Evolutionary conservation across 495 filamentous ascomycete genomes (phyloP).

Genomic region (Penicillium crystallinum): DNA sequence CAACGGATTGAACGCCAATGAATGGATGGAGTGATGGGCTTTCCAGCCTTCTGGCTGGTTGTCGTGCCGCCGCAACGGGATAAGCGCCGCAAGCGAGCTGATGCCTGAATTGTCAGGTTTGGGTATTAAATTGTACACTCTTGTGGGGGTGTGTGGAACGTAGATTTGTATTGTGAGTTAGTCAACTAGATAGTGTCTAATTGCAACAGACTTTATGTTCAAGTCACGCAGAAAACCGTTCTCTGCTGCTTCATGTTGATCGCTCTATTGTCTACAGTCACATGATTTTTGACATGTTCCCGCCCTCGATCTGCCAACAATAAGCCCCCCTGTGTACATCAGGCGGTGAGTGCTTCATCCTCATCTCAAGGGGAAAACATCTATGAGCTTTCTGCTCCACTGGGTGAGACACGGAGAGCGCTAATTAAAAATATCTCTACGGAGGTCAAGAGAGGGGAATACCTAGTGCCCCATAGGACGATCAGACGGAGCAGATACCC

Average conservation of each 20-base stretch:
- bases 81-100: conserved; percentile 43
- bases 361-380: not conserved
- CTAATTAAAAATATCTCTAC: conserved; percentile 24
- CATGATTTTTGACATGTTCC: not conserved
- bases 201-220: too few relatives aligned
- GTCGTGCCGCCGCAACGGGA: conserved; percentile 43
- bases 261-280: not conserved
- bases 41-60: conserved; percentile 44
- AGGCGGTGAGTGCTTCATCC: conserved; percentile 7
- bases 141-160: not conserved
- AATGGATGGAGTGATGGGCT: conserved; percentile 32
- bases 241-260: not conserved
- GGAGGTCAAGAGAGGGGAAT: not conserved
- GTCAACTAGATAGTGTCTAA: too few relatives aligned
- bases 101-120: conserved; percentile 23
- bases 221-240: too few relatives aligned
- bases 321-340: not conserved
- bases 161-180: not conserved
- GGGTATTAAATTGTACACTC: not conserved
- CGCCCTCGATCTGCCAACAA: conserved; percentile 4
- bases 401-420: conserved; percentile 18
- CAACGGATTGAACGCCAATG: conserved; percentile 18
- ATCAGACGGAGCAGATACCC: conserved; percentile 8
- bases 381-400: conserved; percentile 8
- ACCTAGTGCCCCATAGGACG: conserved; percentile 2